phyloP scores from a whole-genome alignment of 371 early-diverging fungal genomes.

The Lichtheimia corymbifera region DNA sequence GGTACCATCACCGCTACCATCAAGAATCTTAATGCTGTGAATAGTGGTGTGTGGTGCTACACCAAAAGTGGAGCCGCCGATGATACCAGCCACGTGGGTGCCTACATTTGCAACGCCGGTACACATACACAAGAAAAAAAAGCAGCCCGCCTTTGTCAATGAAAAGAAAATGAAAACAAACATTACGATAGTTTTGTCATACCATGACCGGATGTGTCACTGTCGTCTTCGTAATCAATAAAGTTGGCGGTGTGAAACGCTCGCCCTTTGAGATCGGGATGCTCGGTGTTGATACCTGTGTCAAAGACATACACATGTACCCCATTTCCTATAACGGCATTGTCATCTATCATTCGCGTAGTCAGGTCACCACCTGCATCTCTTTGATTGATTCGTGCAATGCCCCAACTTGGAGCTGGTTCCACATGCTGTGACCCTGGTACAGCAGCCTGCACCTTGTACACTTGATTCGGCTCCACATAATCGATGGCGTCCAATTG shows the following conservation, averaged over 20 bases:
- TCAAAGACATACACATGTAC: conserved; percentile 73
- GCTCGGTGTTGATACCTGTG: conserved; percentile 70
- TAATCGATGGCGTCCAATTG: conserved; percentile 44
- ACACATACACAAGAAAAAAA: too few species aligned
- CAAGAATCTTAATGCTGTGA: conserved; percentile 69
- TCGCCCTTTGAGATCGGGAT: conserved; percentile 83
- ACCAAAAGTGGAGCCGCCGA: conserved; percentile 62
- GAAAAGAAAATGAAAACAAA: background rate
- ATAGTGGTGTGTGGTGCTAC: conserved; percentile 65
- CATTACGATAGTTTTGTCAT: conserved; percentile 6
- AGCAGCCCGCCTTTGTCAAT: too few species aligned
- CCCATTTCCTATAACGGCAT: conserved; percentile 39
- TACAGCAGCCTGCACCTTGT: conserved; percentile 15
- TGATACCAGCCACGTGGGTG: conserved; percentile 73
- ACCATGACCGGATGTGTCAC: conserved; percentile 59
- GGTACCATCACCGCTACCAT: conserved; percentile 51
- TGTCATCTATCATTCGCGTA: conserved; percentile 3
- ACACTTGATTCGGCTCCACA: conserved; percentile 51
- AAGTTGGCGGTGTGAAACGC: conserved; percentile 73
- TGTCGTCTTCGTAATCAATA: conserved; percentile 39
- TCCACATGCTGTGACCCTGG: conserved; percentile 4
- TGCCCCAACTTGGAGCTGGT: conserved; percentile 58
- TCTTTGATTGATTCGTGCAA: conserved; percentile 57
- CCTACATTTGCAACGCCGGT: conserved; percentile 33
- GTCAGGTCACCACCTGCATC: conserved; percentile 22